phyloP scores from a whole-genome alignment of 2,329 filamentous ascomycete genomes.

The Chalara sp. region DNA sequence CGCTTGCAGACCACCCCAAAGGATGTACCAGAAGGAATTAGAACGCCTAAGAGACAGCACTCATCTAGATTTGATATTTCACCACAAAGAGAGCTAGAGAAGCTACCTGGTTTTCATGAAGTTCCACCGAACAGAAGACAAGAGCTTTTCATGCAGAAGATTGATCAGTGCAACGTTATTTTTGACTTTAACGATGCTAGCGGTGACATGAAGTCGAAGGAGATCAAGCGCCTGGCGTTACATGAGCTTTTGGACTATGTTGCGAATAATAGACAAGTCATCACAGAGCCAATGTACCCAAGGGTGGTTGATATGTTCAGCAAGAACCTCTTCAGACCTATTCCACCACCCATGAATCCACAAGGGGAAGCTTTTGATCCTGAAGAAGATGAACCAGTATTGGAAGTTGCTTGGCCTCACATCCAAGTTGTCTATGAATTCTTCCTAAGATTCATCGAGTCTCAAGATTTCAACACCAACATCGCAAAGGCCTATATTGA shows the following conservation, averaged over 20 bases:
- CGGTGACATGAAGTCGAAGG: conserved; percentile 98
- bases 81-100: conserved; percentile 91
- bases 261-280: conserved; percentile 96
- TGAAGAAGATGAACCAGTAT: conserved; percentile 94
- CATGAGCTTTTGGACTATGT: conserved; percentile 98
- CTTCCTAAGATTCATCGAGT: conserved; percentile 97
- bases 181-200: conserved; percentile 99
- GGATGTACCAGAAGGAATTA: conserved; percentile 89
- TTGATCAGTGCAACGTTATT: conserved; percentile 99
- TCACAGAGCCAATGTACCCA: conserved; percentile 98
- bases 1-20: conserved; percentile 89
- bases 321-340: conserved; percentile 96
- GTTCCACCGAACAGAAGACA: conserved; percentile 90
- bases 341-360: conserved; percentile 93
- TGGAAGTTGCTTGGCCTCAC: conserved; percentile 98
- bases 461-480: conserved; percentile 99
- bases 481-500: conserved; percentile 99
- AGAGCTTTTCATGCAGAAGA: conserved; percentile 99
- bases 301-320: conserved; percentile 98
- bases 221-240: conserved; percentile 93
- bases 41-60: conserved; percentile 93
- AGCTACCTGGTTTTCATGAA: conserved; percentile 95
- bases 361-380: conserved; percentile 98
- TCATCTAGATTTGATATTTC: conserved; percentile 98
- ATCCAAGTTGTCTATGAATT: conserved; percentile 99